Conservation (phyloP, 164 flowering plant species). For the Magnolia officinalis region DNA sequence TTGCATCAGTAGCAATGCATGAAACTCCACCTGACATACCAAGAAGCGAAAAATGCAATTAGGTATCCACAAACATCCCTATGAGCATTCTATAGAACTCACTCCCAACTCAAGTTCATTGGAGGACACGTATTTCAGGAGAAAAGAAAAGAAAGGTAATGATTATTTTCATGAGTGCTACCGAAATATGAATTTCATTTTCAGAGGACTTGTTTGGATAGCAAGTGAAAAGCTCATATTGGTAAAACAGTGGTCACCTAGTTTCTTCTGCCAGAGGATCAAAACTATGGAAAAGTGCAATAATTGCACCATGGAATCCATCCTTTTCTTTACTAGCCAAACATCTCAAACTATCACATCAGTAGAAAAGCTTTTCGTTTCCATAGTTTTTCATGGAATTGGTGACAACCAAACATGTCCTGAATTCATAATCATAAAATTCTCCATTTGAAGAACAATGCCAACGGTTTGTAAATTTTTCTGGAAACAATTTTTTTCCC, state of each 20-base stretch:
- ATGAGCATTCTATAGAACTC: neutral
- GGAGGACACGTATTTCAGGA: neutral
- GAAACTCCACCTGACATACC: constrained; percentile 41
- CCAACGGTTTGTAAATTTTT: no score
- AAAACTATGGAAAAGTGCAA: no score
- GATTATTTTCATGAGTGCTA: neutral
- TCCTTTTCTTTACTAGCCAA: no score
- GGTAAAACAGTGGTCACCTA: neutral
- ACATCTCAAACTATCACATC: no score
- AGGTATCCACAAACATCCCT: neutral
- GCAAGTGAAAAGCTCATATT: neutral
- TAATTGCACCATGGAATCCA: no score
- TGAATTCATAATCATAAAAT: no score
- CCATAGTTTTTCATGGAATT: no score
- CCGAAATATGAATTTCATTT: neutral
- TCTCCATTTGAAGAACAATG: no score
- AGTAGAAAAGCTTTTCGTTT: no score
- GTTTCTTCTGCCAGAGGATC: no score
- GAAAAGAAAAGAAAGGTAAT: neutral
- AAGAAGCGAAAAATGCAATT: neutral
- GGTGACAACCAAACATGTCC: no score
- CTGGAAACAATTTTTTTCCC: no score
- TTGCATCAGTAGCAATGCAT: constrained; percentile 55
- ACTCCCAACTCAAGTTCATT: neutral
- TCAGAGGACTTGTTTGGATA: neutral